phyloP scores from a whole-genome alignment of 2,329 filamentous ascomycete species.

The Phyllosticta citrichinensis region DNA sequence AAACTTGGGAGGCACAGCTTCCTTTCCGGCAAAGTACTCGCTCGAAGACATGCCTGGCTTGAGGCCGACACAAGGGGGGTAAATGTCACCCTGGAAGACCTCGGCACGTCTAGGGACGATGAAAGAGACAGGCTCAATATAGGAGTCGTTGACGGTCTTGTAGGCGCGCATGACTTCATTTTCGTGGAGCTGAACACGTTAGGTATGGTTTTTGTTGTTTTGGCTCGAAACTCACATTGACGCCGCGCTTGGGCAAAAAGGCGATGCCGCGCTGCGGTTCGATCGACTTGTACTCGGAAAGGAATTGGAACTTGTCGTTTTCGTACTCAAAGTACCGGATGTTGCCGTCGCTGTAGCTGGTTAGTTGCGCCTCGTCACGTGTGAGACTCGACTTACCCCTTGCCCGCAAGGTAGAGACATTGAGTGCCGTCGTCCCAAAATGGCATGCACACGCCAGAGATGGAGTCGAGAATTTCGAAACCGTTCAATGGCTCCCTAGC shows the following conservation, averaged over 20 bases:
- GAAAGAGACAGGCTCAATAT: slow-evolving; percentile 96
- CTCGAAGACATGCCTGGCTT: slow-evolving; percentile 70
- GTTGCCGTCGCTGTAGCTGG: slow-evolving; percentile 68
- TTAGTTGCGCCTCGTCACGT: slow-evolving; percentile 11
- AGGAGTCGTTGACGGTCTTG: slow-evolving; percentile 91
- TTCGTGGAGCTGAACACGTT: slow-evolving; percentile 59
- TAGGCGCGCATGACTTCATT: slow-evolving; percentile 93
- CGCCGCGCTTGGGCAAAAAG: slow-evolving; percentile 87
- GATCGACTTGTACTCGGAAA: slow-evolving; percentile 93
- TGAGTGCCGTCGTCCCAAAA: slow-evolving; percentile 99
- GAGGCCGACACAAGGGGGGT: slow-evolving; percentile 69
- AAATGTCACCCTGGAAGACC: slow-evolving; percentile 95
- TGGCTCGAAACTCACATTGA: slow-evolving; percentile 54
- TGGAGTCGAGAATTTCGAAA: slow-evolving; percentile 84
- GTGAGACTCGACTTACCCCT: slow-evolving; percentile 56
- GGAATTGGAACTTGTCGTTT: slow-evolving; percentile 96
- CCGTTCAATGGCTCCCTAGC: slow-evolving; percentile 74
- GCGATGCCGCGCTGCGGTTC: slow-evolving; percentile 92
- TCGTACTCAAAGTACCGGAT: slow-evolving; percentile 98
- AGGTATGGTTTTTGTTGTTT: slow-evolving; percentile 9
- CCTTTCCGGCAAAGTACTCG: slow-evolving; percentile 84
- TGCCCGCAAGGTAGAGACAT: slow-evolving; percentile 91
- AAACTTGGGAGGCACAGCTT: slow-evolving; percentile 77
- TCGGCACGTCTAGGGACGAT: slow-evolving; percentile 89
- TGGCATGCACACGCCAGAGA: slow-evolving; percentile 96